These are phyloP conservation scores for Sporothrix protearum DNA, from an alignment of 2,329 filamentous ascomycete genomes.

Conservation along the genomic window DNA sequence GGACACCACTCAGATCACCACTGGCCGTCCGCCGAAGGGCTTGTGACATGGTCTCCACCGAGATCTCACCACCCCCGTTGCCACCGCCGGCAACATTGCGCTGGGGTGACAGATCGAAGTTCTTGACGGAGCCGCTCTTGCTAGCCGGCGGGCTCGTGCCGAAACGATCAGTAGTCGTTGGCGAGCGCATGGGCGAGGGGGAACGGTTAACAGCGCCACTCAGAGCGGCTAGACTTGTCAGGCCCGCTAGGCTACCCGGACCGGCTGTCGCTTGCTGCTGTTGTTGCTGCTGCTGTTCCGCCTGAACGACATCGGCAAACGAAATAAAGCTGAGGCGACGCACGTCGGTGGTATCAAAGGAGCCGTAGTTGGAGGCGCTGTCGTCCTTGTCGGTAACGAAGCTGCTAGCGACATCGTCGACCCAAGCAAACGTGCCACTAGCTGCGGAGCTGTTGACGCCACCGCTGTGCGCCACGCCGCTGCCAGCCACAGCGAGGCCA, in stretches of 20 bases:
- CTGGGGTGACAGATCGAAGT: conserved; percentile 65
- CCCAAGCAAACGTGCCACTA: conserved; percentile 44
- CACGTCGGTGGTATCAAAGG: conserved; percentile 72
- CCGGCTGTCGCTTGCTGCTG: conserved; percentile 23
- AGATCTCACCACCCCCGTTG: conserved; percentile 61
- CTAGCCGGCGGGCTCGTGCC: conserved; percentile 72
- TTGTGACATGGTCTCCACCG: conserved; percentile 91
- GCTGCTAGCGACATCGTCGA: conserved; percentile 53
- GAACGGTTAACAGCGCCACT: conserved; percentile 56
- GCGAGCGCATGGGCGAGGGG: conserved; percentile 75
- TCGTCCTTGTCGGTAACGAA: conserved; percentile 55
- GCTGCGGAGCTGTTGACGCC: conserved; percentile 42
- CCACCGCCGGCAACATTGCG: conserved; percentile 37
- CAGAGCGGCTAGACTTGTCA: conserved; percentile 56
- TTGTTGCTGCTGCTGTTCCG: conserved; percentile 55
- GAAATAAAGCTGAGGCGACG: conserved; percentile 90
- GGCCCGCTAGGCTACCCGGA: conserved; percentile 57
- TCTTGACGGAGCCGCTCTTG: conserved; percentile 70
- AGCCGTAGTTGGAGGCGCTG: conserved; percentile 69
- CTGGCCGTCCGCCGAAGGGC: conserved; percentile 81
- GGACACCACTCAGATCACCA: conserved; percentile 62
- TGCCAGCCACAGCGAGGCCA: conserved; percentile 60
- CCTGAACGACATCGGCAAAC: conserved; percentile 91
- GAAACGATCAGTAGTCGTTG: conserved; percentile 52
- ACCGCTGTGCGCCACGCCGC: conserved; percentile 34